Evolutionary conservation across 2,329 filamentous ascomycete genomes (phyloP).

Genomic region (Nothophaeocryptopus gaeumannii): DNA sequence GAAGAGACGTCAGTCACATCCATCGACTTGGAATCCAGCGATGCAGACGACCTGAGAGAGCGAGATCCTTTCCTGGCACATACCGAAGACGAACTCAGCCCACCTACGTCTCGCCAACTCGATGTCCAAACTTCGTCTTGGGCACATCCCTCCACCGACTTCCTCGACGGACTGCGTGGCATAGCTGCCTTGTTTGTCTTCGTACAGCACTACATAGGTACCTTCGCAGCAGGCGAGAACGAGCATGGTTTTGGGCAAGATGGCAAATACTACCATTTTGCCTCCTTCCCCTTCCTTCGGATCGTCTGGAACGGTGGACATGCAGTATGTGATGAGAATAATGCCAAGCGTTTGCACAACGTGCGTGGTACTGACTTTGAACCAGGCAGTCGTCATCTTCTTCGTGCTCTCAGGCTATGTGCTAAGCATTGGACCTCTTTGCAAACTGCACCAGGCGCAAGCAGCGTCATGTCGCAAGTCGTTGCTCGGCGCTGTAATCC

Average conservation of each 20-base stretch:
- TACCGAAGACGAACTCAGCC: too few relatives aligned
- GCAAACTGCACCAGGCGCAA: constrained; percentile 11
- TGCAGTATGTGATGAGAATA: constrained; percentile 30
- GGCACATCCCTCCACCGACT: too few relatives aligned
- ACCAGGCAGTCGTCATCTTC: constrained; percentile 48
- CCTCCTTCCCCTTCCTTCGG: constrained; percentile 56
- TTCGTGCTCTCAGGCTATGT: constrained; percentile 54
- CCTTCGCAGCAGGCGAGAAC: constrained; percentile 26
- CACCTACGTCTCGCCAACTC: too few relatives aligned
- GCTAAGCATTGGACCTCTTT: constrained; percentile 28
- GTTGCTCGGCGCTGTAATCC: constrained; percentile 10
- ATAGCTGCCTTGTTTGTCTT: constrained; percentile 65
- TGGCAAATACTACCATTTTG: constrained; percentile 43
- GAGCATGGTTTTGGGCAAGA: constrained; percentile 34
- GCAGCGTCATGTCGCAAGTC: constrained; percentile 1
- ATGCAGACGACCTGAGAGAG: too few relatives aligned
- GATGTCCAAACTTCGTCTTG: too few relatives aligned
- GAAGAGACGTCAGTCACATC: too few relatives aligned
- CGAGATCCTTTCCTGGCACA: too few relatives aligned
- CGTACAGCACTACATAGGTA: constrained; percentile 54
- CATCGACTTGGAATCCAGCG: too few relatives aligned
- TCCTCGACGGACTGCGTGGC: constrained; percentile 61
- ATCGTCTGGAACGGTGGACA: constrained; percentile 53
- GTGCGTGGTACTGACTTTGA: too few relatives aligned
- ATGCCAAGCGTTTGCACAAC: too few relatives aligned